phyloP scores from a whole-genome alignment of 805 yeast species.

The Yarrowia deformans region DNA sequence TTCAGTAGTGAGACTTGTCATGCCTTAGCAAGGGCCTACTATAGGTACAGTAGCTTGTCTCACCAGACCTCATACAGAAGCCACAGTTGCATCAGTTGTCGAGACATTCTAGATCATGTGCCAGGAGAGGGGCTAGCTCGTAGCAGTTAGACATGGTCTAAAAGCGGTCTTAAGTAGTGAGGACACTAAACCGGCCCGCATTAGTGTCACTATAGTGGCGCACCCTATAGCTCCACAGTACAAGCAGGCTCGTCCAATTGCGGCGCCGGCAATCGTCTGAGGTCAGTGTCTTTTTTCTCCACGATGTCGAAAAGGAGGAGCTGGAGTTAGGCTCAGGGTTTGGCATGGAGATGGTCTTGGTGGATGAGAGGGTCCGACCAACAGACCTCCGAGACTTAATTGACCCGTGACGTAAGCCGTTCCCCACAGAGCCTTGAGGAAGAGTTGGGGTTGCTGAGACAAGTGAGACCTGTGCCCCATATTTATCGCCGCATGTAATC shows the following conservation, averaged over 20 bases:
- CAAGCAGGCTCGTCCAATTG: not conserved
- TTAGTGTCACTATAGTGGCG: not conserved
- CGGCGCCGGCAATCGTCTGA: not conserved
- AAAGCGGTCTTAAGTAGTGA: too few relatives aligned
- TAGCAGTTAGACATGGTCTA: not conserved
- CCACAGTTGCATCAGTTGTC: not conserved
- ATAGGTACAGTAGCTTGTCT: too few relatives aligned
- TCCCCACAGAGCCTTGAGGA: conserved; percentile 2
- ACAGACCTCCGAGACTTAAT: too few relatives aligned
- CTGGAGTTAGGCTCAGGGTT: conserved; percentile 11
- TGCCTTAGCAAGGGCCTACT: not conserved
- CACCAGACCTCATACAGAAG: too few relatives aligned
- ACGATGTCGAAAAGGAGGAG: conserved; percentile 28
- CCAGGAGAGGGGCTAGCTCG: not conserved
- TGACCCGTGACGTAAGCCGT: not conserved
- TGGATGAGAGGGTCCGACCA: not conserved
- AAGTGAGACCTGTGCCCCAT: too few relatives aligned
- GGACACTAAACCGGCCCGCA: not conserved
- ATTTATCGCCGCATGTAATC: too few relatives aligned
- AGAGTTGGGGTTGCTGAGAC: too few relatives aligned
- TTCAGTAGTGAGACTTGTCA: not conserved
- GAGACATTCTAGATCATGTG: conserved; percentile 7
- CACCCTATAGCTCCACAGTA: too few relatives aligned
- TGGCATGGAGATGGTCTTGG: not conserved
- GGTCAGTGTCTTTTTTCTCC: not conserved